Evolutionary conservation across 2,329 filamentous ascomycete genomes (phyloP).

Genomic region (Trichophyton mentagrophytes): DNA sequence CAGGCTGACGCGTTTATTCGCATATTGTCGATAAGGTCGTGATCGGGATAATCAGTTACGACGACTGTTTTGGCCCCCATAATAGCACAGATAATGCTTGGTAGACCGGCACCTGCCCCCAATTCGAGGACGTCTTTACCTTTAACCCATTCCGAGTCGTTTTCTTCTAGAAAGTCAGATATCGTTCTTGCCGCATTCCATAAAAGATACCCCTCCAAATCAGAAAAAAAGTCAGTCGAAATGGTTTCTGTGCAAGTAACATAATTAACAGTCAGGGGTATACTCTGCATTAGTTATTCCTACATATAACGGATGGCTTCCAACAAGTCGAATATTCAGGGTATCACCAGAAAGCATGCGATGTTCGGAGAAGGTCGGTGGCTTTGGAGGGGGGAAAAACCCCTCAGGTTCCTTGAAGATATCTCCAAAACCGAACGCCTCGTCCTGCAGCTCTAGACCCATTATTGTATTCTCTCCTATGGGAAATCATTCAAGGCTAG

Average conservation of each 20-base stretch:
- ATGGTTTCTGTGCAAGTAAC: neutral
- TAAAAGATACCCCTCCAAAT: conserved; percentile 57
- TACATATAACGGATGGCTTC: conserved; percentile 76
- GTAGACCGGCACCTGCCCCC: conserved; percentile 75
- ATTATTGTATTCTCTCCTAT: neutral
- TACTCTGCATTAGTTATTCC: conserved; percentile 15
- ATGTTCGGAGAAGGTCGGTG: conserved; percentile 61
- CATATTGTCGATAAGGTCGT: conserved; percentile 69
- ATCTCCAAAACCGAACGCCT: conserved; percentile 29
- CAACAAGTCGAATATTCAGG: conserved; percentile 64
- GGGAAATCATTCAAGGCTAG: too few relatives aligned
- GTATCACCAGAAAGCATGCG: conserved; percentile 52
- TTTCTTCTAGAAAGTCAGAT: conserved; percentile 62
- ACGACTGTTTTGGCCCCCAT: conserved; percentile 57
- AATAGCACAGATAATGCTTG: conserved; percentile 62
- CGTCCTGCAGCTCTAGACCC: conserved; percentile 11
- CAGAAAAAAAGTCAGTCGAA: conserved; percentile 15
- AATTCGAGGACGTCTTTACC: conserved; percentile 70
- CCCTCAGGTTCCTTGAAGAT: conserved; percentile 72
- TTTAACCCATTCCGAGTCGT: conserved; percentile 47
- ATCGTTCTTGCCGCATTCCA: conserved; percentile 82
- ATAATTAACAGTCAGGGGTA: neutral
- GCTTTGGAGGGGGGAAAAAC: conserved; percentile 66
- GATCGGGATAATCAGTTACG: conserved; percentile 80
- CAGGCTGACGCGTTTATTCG: conserved; percentile 55